These are phyloP conservation scores for Monilinia laxa DNA, from an alignment of 2,329 filamentous ascomycete species.

Conservation along the genomic window DNA sequence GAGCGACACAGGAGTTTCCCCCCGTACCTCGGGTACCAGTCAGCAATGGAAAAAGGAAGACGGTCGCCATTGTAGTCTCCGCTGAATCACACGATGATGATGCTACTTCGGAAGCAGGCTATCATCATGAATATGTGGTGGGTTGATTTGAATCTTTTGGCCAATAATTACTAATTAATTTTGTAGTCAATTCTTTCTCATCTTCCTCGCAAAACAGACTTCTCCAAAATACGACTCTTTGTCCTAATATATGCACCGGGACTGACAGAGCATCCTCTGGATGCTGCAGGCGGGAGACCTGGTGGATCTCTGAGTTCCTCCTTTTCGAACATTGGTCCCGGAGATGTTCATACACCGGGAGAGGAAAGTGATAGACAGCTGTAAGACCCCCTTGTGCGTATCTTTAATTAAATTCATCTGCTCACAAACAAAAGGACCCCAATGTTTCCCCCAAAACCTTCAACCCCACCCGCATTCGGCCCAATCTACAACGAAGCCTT, in stretches of 20 bases:
- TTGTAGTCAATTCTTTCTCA: slow-evolving; percentile 80
- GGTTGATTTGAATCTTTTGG: slow-evolving; percentile 41
- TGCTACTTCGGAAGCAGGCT: slow-evolving; percentile 57
- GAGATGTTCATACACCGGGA: slow-evolving; percentile 67
- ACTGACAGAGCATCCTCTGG: slow-evolving; percentile 64
- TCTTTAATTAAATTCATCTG: background rate
- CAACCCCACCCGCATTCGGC: slow-evolving; percentile 63
- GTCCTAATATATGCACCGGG: slow-evolving; percentile 86
- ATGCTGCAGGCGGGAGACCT: slow-evolving; percentile 55
- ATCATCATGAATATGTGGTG: slow-evolving; percentile 81
- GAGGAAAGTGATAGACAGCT: slow-evolving; percentile 61
- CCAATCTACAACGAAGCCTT: slow-evolving; percentile 78
- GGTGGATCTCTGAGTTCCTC: slow-evolving; percentile 72
- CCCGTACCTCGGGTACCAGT: slow-evolving; percentile 29
- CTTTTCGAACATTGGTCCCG: slow-evolving; percentile 79
- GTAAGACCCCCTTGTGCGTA: slow-evolving; percentile 42
- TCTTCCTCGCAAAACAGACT: slow-evolving; percentile 75
- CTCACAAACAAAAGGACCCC: slow-evolving; percentile 15
- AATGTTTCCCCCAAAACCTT: slow-evolving; percentile 41
- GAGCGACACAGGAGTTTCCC: slow-evolving; percentile 37
- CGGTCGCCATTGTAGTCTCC: slow-evolving; percentile 84
- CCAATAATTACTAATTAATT: slow-evolving; percentile 25
- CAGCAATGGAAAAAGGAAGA: slow-evolving; percentile 56
- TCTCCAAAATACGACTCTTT: slow-evolving; percentile 73
- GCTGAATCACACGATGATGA: slow-evolving; percentile 65